Percentiles rank a stretch among this genome's conserved stretches.
Evolutionary conservation across 2,329 filamentous ascomycete genomes (phyloP).

Genomic region (Xylariaceae sp.): DNA sequence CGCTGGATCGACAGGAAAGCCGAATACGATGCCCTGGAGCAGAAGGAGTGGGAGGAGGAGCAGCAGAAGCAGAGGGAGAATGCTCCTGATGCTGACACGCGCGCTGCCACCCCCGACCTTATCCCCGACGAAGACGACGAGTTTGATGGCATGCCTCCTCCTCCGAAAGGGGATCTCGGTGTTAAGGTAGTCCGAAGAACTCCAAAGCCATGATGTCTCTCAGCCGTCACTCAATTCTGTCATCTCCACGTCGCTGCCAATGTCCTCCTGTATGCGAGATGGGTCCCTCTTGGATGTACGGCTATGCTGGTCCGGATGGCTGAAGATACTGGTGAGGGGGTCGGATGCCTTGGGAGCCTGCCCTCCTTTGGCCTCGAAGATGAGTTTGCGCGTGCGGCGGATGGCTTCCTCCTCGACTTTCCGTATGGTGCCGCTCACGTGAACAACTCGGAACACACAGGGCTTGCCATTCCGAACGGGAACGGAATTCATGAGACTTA

Average conservation of each 20-base stretch:
- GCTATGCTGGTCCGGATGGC: constrained; percentile 23
- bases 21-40: constrained; percentile 76
- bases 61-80: constrained; percentile 53
- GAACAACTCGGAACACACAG: constrained; percentile 78
- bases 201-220: constrained; percentile 42
- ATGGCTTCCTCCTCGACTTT: constrained; percentile 90
- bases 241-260: constrained; percentile 38
- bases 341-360: constrained; percentile 24
- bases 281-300: constrained; percentile 31
- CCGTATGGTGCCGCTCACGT: constrained; percentile 87
- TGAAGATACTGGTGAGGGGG: constrained; percentile 38
- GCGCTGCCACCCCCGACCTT: constrained; percentile 32
- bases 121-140: constrained; percentile 36
- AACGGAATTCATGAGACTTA: constrained; percentile 72
- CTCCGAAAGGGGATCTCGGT: constrained; percentile 50
- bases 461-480: constrained; percentile 54
- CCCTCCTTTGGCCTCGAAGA: constrained; percentile 58
- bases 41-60: constrained; percentile 69
- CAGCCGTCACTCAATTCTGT: constrained; percentile 28
- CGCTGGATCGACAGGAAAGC: constrained; percentile 90
- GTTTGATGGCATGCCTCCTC: constrained; percentile 49
- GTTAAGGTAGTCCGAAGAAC: constrained; percentile 65
- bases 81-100: constrained; percentile 32
- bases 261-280: constrained; percentile 43
- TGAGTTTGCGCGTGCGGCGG: constrained; percentile 64